A percentile compares a stretch with the other conserved stretches of the same genome.
Conservation (phyloP, 148 eudicot species). For the Camellia lanceoleosa region DNA sequence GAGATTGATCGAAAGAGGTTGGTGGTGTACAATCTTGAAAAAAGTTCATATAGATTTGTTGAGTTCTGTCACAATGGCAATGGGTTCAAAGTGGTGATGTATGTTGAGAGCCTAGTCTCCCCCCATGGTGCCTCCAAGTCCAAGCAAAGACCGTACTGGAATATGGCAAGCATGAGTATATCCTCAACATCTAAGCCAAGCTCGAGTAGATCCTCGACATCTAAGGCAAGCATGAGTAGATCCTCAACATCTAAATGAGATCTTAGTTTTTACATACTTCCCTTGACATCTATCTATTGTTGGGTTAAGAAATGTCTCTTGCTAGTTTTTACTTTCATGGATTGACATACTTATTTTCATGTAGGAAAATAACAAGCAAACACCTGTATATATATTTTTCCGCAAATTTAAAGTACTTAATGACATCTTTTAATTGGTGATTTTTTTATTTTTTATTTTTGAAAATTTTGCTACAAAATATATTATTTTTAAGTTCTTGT, state of each 20-base stretch:
- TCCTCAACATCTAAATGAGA: not conserved
- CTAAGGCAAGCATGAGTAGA: not conserved
- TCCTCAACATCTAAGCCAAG: too few species aligned
- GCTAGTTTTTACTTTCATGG: not conserved
- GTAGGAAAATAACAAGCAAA: not conserved
- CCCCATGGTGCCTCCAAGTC: not conserved
- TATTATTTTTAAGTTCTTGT: too few species aligned
- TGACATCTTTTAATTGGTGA: too few species aligned
- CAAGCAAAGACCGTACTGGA: too few species aligned
- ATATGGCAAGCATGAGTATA: too few species aligned
- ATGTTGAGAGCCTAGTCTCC: conserved; percentile 3
- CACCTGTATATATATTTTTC: too few species aligned
- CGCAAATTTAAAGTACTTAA: too few species aligned
- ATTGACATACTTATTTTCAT: not conserved
- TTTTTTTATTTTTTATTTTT: too few species aligned
- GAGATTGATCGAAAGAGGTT: not conserved
- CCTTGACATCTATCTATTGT: not conserved
- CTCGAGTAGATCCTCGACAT: too few species aligned
- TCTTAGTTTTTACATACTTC: not conserved
- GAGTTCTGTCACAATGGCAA: not conserved
- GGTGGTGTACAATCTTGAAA: not conserved
- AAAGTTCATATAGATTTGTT: not conserved
- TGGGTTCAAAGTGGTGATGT: conserved; percentile 5
- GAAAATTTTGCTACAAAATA: too few species aligned
- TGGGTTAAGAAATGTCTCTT: not conserved